Base-by-base conservation (phyloP, 805 yeast genomes). In the Myxozyma neglecta region DNA sequence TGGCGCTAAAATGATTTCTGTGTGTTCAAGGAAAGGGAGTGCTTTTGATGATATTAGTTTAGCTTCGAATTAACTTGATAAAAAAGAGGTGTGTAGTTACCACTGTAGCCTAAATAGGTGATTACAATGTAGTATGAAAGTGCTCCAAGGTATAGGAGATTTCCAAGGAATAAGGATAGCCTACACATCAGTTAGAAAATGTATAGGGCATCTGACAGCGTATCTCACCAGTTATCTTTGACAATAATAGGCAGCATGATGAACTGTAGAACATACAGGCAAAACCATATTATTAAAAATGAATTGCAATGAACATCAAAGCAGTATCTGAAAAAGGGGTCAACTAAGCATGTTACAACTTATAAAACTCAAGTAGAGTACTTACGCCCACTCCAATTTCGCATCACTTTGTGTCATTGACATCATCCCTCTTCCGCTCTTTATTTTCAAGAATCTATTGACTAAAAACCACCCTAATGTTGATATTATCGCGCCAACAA, bases 281-380 rank as follows among this genome's bases (percentile, higher is more conserved):
- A 74, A 56, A 89, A 80, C 96, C 96, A 90, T 48, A 90, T 85
- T 14, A 87, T 78, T 65, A 90, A 76, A 72, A 88, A 90, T n/a
- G 96, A 83, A 74, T 92, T 92, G 77, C 97, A 90, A 75, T 92
- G 97, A 34, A 91, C 86, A 70, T 91, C 97, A 72, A 92, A 92
- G 76, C 97, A 90, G 72, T 90, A 69, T 8, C 69, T 66, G n/a
- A 32, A 42, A 20, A 5, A 6, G 11, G 48, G 8, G 13, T 18
- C 9, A 14, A 6, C 34, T 47, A 48, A 59, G 50, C 42, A 13
- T 14, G 4, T 29, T 32, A 29, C 32, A n/a, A 9, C 9, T 40
- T 11, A 35, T 6, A 45, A 32, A 44, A 42, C 9, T 13, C 24
- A 16, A n/a, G n/a, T 7, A n/a, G 29, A 11, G 7, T n/a, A 60